A percentile compares a stretch with the other conserved stretches of the same genome.
Evolutionary conservation across 2,329 filamentous ascomycete species (phyloP).

Genomic region (Diaporthe longicolla): DNA sequence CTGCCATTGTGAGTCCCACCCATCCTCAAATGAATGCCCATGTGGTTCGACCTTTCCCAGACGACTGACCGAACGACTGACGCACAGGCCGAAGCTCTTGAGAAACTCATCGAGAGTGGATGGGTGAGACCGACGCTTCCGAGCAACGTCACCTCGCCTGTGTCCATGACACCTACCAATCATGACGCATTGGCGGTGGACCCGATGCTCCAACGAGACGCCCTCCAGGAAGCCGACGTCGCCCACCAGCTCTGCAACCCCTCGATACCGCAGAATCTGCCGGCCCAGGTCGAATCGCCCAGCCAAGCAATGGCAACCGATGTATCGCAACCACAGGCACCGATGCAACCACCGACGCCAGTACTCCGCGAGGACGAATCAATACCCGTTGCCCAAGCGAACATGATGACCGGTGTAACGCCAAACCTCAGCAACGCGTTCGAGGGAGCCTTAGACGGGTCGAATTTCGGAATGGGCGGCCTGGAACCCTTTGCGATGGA

Average conservation of each 20-base stretch:
- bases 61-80: neutral
- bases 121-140: constrained; percentile 48
- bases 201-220: constrained; percentile 42
- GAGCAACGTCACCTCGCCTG: constrained; percentile 43
- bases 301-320: constrained; percentile 44
- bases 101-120: constrained; percentile 64
- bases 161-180: constrained; percentile 36
- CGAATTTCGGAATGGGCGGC: constrained; percentile 49
- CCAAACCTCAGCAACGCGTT: constrained; percentile 53
- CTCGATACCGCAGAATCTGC: constrained; percentile 40
- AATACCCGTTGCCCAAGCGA: constrained; percentile 37
- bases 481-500: constrained; percentile 48
- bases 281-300: constrained; percentile 30
- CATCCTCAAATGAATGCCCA: neutral
- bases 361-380: constrained; percentile 41
- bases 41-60: neutral
- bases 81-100: constrained; percentile 60
- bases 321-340: constrained; percentile 41
- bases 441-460: constrained; percentile 52
- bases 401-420: constrained; percentile 43
- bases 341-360: constrained; percentile 38
- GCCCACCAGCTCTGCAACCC: constrained; percentile 42
- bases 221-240: constrained; percentile 43
- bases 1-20: constrained; percentile 58
- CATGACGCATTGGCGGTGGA: constrained; percentile 40